These are phyloP conservation scores for Skeletonema marinoi DNA, from an alignment of 108 stramenopile species.

Conservation along the genomic window DNA sequence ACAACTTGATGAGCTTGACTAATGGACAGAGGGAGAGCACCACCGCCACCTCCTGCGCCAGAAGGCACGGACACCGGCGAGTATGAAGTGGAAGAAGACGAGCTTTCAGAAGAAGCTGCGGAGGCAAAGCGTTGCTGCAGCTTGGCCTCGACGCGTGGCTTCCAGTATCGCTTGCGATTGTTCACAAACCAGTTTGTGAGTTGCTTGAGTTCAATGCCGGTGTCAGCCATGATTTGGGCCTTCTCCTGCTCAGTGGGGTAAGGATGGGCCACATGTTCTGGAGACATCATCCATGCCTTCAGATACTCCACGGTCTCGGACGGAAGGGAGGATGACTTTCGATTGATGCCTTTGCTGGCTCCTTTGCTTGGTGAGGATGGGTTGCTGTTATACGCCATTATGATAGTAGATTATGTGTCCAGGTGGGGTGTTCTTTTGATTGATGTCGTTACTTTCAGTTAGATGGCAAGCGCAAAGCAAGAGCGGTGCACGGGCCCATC, in stretches of 20 bases:
- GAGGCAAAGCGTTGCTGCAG: conserved; percentile 49
- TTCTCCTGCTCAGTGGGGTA: conserved; percentile 95
- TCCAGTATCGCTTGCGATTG: conserved; percentile 91
- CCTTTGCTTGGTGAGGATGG: not conserved
- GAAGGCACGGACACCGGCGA: not conserved
- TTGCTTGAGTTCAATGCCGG: conserved; percentile 90
- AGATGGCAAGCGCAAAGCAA: not conserved
- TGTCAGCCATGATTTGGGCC: conserved; percentile 84
- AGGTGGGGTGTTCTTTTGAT: not conserved
- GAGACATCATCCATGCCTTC: conserved; percentile 91
- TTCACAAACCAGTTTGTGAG: conserved; percentile 95
- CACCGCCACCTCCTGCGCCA: not conserved
- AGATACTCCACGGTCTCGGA: conserved; percentile 87
- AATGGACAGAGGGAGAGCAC: not conserved
- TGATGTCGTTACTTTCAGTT: not conserved
- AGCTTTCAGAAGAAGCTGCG: conserved; percentile 1
- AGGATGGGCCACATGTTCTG: conserved; percentile 90
- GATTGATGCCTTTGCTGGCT: not conserved
- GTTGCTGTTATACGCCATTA: not conserved
- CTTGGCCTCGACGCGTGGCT: conserved; percentile 81
- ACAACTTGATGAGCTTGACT: not conserved
- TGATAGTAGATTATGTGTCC: not conserved
- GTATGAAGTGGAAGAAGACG: not conserved
- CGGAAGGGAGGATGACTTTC: conserved; percentile 73
- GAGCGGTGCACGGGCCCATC: not conserved